phyloP scores from a whole-genome alignment of 768 basidiomycete species.

The Naganishia friedmannii region DNA sequence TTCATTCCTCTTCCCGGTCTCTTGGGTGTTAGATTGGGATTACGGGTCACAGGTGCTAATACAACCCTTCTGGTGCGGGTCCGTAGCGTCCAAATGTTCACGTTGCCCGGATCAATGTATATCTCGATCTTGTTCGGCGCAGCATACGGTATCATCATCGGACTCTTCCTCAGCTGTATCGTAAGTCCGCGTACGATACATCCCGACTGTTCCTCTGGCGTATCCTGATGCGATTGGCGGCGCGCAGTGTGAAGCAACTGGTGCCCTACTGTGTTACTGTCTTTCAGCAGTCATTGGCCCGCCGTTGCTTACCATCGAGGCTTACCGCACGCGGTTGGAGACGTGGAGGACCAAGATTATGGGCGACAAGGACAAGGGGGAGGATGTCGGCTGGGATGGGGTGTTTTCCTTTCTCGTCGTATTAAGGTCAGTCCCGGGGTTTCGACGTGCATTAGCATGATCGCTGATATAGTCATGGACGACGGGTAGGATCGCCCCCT shows the following conservation, averaged over 20 bases:
- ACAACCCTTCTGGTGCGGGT: not conserved
- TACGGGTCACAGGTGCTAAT: too few relatives aligned
- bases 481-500: constrained; percentile 68
- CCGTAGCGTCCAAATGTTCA: constrained; percentile 85
- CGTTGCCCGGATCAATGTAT: constrained; percentile 95
- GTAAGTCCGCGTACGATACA: constrained; percentile 44
- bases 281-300: constrained; percentile 90
- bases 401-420: constrained; percentile 89
- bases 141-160: constrained; percentile 83
- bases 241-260: constrained; percentile 74
- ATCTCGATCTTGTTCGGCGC: constrained; percentile 94
- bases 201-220: not conserved
- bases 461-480: not conserved
- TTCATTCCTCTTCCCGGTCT: not conserved
- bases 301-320: constrained; percentile 79
- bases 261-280: constrained; percentile 86
- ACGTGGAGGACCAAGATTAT: constrained; percentile 75
- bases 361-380: constrained; percentile 68
- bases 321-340: constrained; percentile 77
- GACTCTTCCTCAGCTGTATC: constrained; percentile 85
- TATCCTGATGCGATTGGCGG: not conserved
- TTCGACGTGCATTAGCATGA: not conserved
- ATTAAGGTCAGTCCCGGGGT: constrained; percentile 53
- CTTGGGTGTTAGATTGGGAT: too few relatives aligned
- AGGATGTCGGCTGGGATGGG: constrained; percentile 49